These are phyloP conservation scores for Boechera divaricarpa DNA, from an alignment of 345 rosid genomes.

Conservation along the genomic window DNA sequence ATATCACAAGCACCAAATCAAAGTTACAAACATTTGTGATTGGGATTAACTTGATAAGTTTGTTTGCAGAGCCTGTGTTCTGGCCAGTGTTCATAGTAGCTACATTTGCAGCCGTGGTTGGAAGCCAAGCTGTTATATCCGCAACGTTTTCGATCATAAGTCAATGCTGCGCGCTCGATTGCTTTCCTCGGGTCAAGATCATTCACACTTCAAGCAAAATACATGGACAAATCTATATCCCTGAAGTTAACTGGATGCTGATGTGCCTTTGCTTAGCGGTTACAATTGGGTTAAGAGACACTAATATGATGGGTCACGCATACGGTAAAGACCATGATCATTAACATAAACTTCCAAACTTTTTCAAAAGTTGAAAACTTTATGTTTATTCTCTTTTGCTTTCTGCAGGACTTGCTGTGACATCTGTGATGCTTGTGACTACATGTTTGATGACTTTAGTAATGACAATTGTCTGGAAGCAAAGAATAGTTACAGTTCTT, in stretches of 20 bases:
- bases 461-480: constrained; percentile 73
- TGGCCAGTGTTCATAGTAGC: constrained; percentile 92
- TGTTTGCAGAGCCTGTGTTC: constrained; percentile 70
- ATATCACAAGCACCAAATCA: no score
- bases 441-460: constrained; percentile 76
- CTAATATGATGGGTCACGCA: constrained; percentile 80
- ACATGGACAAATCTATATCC: constrained; percentile 83
- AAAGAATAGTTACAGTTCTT: constrained; percentile 49
- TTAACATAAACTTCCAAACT: neutral
- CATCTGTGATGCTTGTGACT: constrained; percentile 78
- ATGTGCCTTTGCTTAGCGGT: constrained; percentile 81
- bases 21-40: neutral
- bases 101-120: constrained; percentile 79
- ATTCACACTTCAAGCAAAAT: constrained; percentile 80
- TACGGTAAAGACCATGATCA: constrained; percentile 55
- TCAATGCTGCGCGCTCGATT: constrained; percentile 81
- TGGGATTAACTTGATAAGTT: constrained; percentile 4
- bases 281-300: constrained; percentile 71
- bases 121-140: constrained; percentile 90
- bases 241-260: constrained; percentile 91
- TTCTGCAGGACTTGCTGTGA: constrained; percentile 76
- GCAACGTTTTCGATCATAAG: constrained; percentile 92
- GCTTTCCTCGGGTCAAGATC: constrained; percentile 87
- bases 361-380: neutral
- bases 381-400: neutral